phyloP scores from a whole-genome alignment of 768 basidiomycete genomes.

The Psilocybe cyanescens region DNA sequence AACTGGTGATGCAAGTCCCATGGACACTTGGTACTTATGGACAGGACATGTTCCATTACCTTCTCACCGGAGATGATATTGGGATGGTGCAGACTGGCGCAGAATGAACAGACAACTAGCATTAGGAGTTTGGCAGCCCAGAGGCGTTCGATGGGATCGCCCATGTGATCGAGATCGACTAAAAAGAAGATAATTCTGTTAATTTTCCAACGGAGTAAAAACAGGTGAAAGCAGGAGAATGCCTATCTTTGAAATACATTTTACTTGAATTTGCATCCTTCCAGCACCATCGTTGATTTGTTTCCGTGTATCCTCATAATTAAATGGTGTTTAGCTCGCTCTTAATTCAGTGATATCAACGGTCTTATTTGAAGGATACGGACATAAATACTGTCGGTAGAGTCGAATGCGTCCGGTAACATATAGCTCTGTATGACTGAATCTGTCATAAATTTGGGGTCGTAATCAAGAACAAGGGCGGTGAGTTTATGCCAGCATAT shows the following conservation, averaged over 20 bases:
- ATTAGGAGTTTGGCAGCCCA: background rate
- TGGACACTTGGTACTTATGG: no score
- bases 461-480: conserved; percentile 6
- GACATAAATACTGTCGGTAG: no score
- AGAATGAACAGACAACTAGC: background rate
- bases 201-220: background rate
- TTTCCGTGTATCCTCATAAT: background rate
- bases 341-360: no score
- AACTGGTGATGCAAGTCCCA: no score
- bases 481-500: background rate
- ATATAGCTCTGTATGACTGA: background rate
- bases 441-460: conserved; percentile 11
- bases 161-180: background rate
- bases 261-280: background rate
- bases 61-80: no score
- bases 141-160: background rate
- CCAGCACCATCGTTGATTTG: background rate
- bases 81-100: no score
- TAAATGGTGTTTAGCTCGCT: no score
- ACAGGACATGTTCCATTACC: no score
- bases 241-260: background rate
- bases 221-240: background rate
- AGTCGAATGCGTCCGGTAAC: no score
- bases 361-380: no score
- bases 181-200: background rate